Conservation (phyloP, 306 rosid species). For the Cicer cuneatum region DNA sequence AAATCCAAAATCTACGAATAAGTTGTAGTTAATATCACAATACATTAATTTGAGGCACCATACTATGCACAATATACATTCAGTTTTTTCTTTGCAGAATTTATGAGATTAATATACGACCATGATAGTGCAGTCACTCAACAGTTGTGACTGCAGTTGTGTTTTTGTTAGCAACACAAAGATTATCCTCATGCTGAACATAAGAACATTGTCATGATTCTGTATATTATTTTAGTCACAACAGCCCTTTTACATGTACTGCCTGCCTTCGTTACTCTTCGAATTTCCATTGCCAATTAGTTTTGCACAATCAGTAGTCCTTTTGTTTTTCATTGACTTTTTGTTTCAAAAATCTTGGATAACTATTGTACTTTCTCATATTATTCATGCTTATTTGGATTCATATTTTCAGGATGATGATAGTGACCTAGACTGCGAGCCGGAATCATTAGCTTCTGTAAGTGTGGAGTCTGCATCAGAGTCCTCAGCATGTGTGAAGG, state of each 20-base stretch:
- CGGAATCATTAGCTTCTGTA: slow-evolving; percentile 65
- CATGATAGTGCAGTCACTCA: neutral
- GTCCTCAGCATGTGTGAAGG: slow-evolving; percentile 92
- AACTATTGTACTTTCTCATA: slow-evolving; percentile 1
- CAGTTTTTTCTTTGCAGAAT: neutral
- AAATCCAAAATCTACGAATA: neutral
- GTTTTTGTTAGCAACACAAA: slow-evolving; percentile 13
- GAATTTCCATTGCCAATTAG: slow-evolving; percentile 4
- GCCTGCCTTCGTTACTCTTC: neutral
- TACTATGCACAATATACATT: neutral
- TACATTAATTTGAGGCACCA: neutral
- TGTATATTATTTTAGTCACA: slow-evolving; percentile 30
- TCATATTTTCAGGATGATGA: slow-evolving; percentile 78
- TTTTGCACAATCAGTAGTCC: slow-evolving; percentile 14
- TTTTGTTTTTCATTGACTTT: slow-evolving; percentile 8
- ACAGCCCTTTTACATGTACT: neutral
- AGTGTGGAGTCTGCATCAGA: slow-evolving; percentile 64
- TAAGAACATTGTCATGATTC: slow-evolving; percentile 2
- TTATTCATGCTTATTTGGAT: slow-evolving; percentile 39
- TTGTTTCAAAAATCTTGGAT: slow-evolving; percentile 25
- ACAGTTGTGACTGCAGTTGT: slow-evolving; percentile 12
- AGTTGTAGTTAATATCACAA: slow-evolving; percentile 4
- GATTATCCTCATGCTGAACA: slow-evolving; percentile 29
- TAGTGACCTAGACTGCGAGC: slow-evolving; percentile 81
- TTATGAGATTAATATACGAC: neutral